Evolutionary conservation across 2,329 filamentous ascomycete genomes (phyloP).

Genomic region (Aschersonia sp.): DNA sequence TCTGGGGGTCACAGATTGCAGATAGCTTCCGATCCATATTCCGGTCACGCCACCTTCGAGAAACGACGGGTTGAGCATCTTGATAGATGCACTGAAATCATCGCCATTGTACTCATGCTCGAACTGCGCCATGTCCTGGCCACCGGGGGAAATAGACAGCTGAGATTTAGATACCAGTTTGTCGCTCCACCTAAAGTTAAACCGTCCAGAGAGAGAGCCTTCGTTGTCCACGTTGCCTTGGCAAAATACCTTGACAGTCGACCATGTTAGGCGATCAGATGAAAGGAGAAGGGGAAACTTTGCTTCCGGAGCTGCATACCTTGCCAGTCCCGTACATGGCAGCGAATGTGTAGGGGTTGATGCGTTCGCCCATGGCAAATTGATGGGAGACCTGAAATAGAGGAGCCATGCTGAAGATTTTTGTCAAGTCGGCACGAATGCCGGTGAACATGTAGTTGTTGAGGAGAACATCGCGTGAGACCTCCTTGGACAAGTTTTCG

Average conservation of each 20-base stretch:
- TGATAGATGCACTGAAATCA: constrained; percentile 87
- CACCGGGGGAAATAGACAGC: constrained; percentile 67
- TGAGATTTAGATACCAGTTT: constrained; percentile 75
- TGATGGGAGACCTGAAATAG: constrained; percentile 97
- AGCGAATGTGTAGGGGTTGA: constrained; percentile 91
- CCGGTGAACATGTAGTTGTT: constrained; percentile 96
- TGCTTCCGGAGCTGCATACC: constrained; percentile 31
- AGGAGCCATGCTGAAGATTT: constrained; percentile 84
- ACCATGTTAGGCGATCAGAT: neutral
- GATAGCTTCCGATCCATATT: constrained; percentile 89
- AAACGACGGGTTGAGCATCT: constrained; percentile 88
- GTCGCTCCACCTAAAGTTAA: constrained; percentile 82
- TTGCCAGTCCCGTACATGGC: constrained; percentile 87
- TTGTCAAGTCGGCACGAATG: constrained; percentile 89
- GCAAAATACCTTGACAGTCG: constrained; percentile 58
- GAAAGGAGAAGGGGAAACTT: neutral
- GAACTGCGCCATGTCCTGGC: constrained; percentile 79
- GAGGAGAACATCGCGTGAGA: constrained; percentile 89
- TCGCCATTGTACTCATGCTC: constrained; percentile 90
- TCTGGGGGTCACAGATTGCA: constrained; percentile 80
- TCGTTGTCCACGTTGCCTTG: constrained; percentile 95
- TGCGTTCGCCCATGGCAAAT: constrained; percentile 83
- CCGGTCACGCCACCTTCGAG: constrained; percentile 88
- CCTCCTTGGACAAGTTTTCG: constrained; percentile 79
- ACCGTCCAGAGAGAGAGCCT: constrained; percentile 70